Conservation (phyloP, 805 yeast genomes). For the Metschnikowia vanudenii region DNA sequence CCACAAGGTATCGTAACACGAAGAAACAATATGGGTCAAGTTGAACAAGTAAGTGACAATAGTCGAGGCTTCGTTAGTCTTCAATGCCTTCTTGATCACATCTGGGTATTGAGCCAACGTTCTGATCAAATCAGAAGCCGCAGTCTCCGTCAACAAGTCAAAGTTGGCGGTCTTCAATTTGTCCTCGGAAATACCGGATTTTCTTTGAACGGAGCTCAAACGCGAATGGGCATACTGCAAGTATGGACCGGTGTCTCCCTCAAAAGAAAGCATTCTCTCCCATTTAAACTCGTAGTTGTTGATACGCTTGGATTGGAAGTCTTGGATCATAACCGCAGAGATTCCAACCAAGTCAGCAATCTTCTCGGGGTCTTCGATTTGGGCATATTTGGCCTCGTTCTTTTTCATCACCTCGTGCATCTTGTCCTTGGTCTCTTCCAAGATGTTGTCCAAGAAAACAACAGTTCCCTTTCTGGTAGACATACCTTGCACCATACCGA, state of each 20-base stretch:
- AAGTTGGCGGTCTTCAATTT: constrained; percentile 52
- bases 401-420: constrained; percentile 97
- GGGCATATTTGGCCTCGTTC: constrained; percentile 87
- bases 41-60: constrained; percentile 90
- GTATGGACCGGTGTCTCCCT: constrained; percentile 99
- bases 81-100: constrained; percentile 73
- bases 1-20: constrained; percentile 95
- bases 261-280: constrained; percentile 97
- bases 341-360: constrained; percentile 95
- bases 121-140: constrained; percentile 71
- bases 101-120: constrained; percentile 89
- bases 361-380: constrained; percentile 88
- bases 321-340: constrained; percentile 98
- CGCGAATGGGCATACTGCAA: constrained; percentile 98
- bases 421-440: constrained; percentile 88
- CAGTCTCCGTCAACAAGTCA: constrained; percentile 64
- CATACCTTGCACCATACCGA: constrained; percentile 99
- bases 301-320: constrained; percentile 95
- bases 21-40: constrained; percentile 89
- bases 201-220: constrained; percentile 90
- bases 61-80: constrained; percentile 89
- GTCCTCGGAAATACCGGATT: constrained; percentile 49
- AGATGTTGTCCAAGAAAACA: constrained; percentile 91
- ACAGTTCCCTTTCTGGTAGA: constrained; percentile 98
- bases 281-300: constrained; percentile 95